phyloP scores from a whole-genome alignment of 257 asterid genomes.

The Nicotiana benthamiana region DNA sequence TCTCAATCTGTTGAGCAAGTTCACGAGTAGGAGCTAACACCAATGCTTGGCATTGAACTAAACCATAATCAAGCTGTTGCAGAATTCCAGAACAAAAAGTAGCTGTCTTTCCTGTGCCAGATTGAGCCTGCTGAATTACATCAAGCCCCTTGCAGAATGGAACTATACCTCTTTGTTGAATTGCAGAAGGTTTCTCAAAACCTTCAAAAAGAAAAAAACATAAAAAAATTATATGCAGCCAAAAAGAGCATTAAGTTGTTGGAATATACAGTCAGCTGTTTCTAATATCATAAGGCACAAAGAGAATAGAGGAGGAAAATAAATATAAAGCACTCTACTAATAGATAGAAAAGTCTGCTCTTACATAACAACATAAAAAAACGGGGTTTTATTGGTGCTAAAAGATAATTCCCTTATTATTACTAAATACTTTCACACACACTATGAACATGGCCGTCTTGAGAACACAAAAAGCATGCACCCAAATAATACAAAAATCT shows the following conservation, averaged over 20 bases:
- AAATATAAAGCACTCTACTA: background rate
- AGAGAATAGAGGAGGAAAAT: background rate
- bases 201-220: constrained; percentile 25
- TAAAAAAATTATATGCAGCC: background rate
- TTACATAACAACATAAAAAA: background rate
- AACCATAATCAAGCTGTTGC: constrained; percentile 64
- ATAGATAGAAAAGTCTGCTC: background rate
- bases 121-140: constrained; percentile 84
- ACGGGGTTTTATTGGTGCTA: background rate
- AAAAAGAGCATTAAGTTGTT: background rate
- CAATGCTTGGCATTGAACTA: constrained; percentile 69
- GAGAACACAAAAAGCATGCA: too few relatives aligned
- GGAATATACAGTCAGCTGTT: background rate
- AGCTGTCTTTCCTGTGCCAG: constrained; percentile 84
- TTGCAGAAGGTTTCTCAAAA: constrained; percentile 91
- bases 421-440: background rate
- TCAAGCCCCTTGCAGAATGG: constrained; percentile 79
- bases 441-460: background rate
- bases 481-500: too few relatives aligned
- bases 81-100: constrained; percentile 78
- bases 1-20: constrained; percentile 77
- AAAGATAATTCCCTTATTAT: background rate
- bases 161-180: constrained; percentile 87
- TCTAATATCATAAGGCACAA: background rate
- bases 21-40: constrained; percentile 80